These are phyloP conservation scores for Tephrocybe sp. DNA, from an alignment of 768 basidiomycete genomes.

Conservation along the genomic window DNA sequence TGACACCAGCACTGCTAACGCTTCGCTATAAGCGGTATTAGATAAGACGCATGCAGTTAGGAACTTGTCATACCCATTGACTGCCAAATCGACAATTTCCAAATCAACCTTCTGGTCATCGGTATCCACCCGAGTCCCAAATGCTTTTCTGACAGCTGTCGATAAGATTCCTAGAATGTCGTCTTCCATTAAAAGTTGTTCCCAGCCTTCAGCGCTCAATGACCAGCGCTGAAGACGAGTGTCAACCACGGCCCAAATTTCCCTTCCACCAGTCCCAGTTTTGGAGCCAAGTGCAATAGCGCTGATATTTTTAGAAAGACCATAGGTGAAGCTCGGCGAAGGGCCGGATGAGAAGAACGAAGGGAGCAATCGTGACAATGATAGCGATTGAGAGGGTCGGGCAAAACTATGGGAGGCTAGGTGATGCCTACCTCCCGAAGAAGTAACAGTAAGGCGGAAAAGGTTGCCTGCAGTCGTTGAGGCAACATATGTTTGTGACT, in stretches of 20 bases:
- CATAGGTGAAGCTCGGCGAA: conserved; percentile 31
- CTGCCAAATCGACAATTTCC: conserved; percentile 68
- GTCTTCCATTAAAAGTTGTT: conserved; percentile 55
- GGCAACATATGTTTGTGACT: conserved; percentile 66
- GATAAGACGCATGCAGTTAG: neutral
- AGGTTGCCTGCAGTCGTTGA: conserved; percentile 68
- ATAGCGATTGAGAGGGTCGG: conserved; percentile 44
- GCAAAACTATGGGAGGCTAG: conserved; percentile 59
- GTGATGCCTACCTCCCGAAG: conserved; percentile 67
- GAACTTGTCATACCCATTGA: conserved; percentile 46
- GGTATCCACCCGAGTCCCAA: conserved; percentile 32
- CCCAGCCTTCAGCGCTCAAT: conserved; percentile 66
- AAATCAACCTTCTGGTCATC: conserved; percentile 57
- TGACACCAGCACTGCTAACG: conserved; percentile 63
- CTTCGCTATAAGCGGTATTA: conserved; percentile 32
- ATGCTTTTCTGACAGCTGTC: conserved; percentile 42
- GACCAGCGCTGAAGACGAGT: conserved; percentile 71
- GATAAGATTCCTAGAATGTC: conserved; percentile 52
- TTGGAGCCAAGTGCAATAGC: conserved; percentile 53
- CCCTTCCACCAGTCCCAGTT: conserved; percentile 42
- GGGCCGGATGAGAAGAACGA: conserved; percentile 43
- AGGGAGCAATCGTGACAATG: conserved; percentile 40
- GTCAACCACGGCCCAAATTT: conserved; percentile 69
- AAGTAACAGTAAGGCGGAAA: conserved; percentile 62
- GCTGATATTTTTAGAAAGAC: conserved; percentile 60